Base-by-base conservation (phyloP, 495 filamentous ascomycete genomes). In the Eremomyces bilateralis region DNA sequence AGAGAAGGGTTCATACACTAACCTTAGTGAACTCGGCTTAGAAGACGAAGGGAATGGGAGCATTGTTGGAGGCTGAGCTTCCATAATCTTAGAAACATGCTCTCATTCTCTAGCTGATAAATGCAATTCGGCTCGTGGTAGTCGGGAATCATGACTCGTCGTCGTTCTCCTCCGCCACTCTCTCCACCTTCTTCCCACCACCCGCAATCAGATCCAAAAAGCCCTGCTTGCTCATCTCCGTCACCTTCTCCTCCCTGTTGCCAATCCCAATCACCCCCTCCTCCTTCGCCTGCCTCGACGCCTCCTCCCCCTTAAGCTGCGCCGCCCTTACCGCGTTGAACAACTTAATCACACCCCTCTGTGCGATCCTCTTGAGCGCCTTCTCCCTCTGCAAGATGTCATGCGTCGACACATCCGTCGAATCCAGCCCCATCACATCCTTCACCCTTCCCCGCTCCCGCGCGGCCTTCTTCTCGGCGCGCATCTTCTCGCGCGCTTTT, bases 311-410 rank as follows among this genome's bases (percentile, higher is more conserved):
- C 43, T 74, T 76, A 20, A 93, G 74, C 58, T 95, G 88, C 12
- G 85, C 83, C 4, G 80, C 78, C 20, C 84, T 65, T 20, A 97
- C 80, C 0, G 88, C 90, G 57, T 95, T 91, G 53, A 95, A 97
- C 38, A 97, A 58, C 62, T 84, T 88, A 10, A 94, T 72, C 15
- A 92, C 83, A 64, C 83, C 83, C 20, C 80, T 67, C 60, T 92
- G 80, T 36, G 83, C 82, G 25, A 73, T 79, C 62, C 90, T 85
- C 46, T 72, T 67, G 46, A 92, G 51, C 34, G 68, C 58, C 58
- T 73, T 76, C 61, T 97, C 88, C 48, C 73, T 65, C 53, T 80
- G 80, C 36, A 75, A 53, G 6, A 78, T 68, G 29, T 69, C 57
- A 15, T 67, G 62, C 21, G 63, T 48, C 41, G 53, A 58, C 3